Evolutionary conservation across 768 basidiomycete species (phyloP), one percentile per base, ranked within the genome.

Genomic region (Pleurotus djamor): DNA sequence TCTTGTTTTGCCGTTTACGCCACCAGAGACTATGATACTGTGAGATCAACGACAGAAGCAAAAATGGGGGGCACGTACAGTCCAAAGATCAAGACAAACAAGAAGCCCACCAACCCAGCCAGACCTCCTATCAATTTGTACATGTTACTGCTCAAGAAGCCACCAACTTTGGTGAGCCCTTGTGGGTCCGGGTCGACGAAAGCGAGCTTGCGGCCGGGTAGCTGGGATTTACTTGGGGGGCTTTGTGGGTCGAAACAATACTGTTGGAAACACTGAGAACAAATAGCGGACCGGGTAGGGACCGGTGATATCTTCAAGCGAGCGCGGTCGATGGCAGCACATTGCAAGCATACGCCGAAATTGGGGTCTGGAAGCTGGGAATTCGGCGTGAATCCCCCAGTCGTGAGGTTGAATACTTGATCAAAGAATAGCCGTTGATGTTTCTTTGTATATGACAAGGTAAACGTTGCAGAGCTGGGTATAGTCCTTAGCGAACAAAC

Each of bases 311-410:
- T 61, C 59, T 78, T 79, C 50, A 74, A 61, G n/a, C 83, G 76
- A 1, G 78, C 78, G 9, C 84, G 79, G 61, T 85, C 84, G 54
- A 85, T 69, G 32, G 74, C 75, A 36, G 86, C 84, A 68, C 92
- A 88, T 66, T 84, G 83, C 17, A 94, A 75, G 64, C 92, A 94
- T 41, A 76, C 78, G 2, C 86, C 79, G 57, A 88, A 79, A 73
- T 83, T 64, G 77, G 81, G 60, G 81, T 92, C 91, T 34, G 85
- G 75, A 4, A 68, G 70, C 59, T 82, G 87, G 38, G 83, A 74
- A 51, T 88, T 81, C 33, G 86, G 83, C 12, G 75, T 69, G 70
- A 87, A 89, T 12, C 89, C 89, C 14, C 79, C 79, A 44, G 84
- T 74, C 17, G 76, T 79, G 64, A 84, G 86, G 17, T 64, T 62